Evolutionary conservation across 768 basidiomycete species (phyloP), one percentile per base, ranked within the genome.

Genomic region (Termitomyces sp.): DNA sequence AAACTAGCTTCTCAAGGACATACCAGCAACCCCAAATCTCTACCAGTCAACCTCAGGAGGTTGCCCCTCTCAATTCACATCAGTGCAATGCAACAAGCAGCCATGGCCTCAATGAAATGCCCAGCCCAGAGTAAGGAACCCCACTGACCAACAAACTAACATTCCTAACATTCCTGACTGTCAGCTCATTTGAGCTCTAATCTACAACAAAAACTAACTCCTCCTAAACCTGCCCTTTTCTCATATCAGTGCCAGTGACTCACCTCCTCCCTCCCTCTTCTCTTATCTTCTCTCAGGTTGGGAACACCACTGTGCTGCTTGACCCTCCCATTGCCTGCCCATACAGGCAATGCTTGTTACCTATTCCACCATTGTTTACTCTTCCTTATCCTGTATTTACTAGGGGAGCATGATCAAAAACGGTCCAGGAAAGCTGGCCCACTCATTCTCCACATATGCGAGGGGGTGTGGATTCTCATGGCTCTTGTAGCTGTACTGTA

Each of bases 41-140:
- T 61, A 16, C 56, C 56, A 14, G 12, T 14, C n/a, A 51, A 20
- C 47, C 56, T 61, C 10, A 14, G 47, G 10, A 51, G 46, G 7
- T 47, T n/a, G n/a, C n/a, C 57, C 27, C 56, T 67, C 24, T 60
- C 57, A 6, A 16, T 26, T 30, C 67, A 65, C 45, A 58, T 49
- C n/a, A 40, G n/a, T 7, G 39, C n/a, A 7, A 20, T n/a, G 6
- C 8, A n/a, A 4, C 18, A 40, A 40, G 39, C 39, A 40, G 39
- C 39, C n/a, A n/a, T 40, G n/a, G n/a, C n/a, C 39, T 16, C 18
- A 18, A 18, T 40, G 39, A 40, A 40, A n/a, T n/a, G n/a, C 8
- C n/a, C n/a, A 7, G n/a, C 40, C 16, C 9, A 4, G 9, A n/a
- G n/a, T n/a, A n/a, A n/a, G n/a, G n/a, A n/a, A n/a, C n/a, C n/a